A percentile compares a stretch with the other conserved stretches of the same genome.
Conservation (phyloP, 495 filamentous ascomycete species). For the Podospora bellae-mahoneyi region DNA sequence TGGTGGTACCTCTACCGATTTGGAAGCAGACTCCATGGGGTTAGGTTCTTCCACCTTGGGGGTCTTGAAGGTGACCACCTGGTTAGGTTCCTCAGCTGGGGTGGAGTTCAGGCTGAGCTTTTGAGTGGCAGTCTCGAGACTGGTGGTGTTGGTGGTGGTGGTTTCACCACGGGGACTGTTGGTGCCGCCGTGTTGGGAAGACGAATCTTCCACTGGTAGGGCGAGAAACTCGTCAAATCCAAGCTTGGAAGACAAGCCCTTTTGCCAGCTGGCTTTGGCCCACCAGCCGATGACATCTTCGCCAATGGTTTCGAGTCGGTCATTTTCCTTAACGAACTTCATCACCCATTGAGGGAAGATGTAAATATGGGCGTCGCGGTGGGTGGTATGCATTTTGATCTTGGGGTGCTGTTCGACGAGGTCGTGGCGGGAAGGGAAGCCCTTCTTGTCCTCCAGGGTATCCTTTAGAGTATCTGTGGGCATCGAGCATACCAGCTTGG, state of each 20-base stretch:
- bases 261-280: conserved; percentile 91
- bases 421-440: conserved; percentile 65
- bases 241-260: conserved; percentile 72
- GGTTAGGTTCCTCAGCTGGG: conserved; percentile 29
- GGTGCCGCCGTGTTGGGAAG: conserved; percentile 13
- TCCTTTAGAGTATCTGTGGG: conserved; percentile 86
- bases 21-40: conserved; percentile 26
- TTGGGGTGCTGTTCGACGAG: conserved; percentile 67
- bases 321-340: conserved; percentile 72
- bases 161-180: conserved; percentile 1
- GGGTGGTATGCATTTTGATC: conserved; percentile 71
- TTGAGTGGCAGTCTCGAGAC: conserved; percentile 7
- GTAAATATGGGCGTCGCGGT: conserved; percentile 89
- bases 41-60: conserved; percentile 1
- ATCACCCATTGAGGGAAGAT: conserved; percentile 89
- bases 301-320: conserved; percentile 76
- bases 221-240: conserved; percentile 64
- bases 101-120: conserved; percentile 22
- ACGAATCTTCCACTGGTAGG: conserved; percentile 24
- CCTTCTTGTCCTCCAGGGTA: conserved; percentile 65
- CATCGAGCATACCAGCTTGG: conserved; percentile 65
- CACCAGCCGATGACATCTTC: conserved; percentile 94
- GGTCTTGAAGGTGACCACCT: conserved; percentile 5
- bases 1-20: conserved; percentile 58
- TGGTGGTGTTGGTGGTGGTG: neutral